Evolutionary conservation across 2,329 filamentous ascomycete genomes (phyloP).

Genomic region (Colletotrichum spinosum): DNA sequence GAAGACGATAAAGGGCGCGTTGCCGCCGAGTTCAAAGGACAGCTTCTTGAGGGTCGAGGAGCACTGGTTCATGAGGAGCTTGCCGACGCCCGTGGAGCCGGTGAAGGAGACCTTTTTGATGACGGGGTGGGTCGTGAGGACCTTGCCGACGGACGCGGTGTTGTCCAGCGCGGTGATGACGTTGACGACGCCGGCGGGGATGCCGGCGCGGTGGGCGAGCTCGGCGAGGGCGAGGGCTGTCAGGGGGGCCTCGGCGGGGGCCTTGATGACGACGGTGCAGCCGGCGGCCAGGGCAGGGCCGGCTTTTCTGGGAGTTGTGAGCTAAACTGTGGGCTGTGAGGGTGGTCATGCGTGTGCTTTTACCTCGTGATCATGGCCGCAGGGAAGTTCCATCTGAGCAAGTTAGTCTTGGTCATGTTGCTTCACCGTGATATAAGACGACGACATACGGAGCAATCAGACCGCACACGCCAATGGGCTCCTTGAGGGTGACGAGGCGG

Average conservation of each 20-base stretch:
- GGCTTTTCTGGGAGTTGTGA: conserved; percentile 70
- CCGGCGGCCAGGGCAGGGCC: conserved; percentile 77
- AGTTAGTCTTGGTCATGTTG: no score
- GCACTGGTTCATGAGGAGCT: conserved; percentile 81
- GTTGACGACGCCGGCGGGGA: conserved; percentile 83
- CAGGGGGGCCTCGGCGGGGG: conserved; percentile 75
- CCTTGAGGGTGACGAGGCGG: conserved; percentile 70
- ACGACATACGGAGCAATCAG: conserved; percentile 70
- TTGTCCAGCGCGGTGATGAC: conserved; percentile 72
- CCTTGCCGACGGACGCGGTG: conserved; percentile 63
- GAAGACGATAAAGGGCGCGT: conserved; percentile 74
- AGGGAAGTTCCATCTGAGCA: conserved; percentile 73
- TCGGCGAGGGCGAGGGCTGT: conserved; percentile 74
- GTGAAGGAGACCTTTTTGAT: conserved; percentile 88
- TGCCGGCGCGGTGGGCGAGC: conserved; percentile 79
- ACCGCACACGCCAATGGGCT: conserved; percentile 82
- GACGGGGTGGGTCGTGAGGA: conserved; percentile 73
- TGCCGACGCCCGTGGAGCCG: conserved; percentile 78
- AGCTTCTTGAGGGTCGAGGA: conserved; percentile 74
- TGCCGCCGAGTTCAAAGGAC: conserved; percentile 75
- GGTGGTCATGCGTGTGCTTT: no score
- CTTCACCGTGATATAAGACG: no score
- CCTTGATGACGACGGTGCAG: conserved; percentile 73
- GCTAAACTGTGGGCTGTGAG: no score
- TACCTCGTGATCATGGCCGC: conserved; percentile 46